Evolutionary conservation across 192 early-diverging fungal species (phyloP), one percentile per base, ranked within the genome.

Genomic region (Linnemannia hyalina): DNA sequence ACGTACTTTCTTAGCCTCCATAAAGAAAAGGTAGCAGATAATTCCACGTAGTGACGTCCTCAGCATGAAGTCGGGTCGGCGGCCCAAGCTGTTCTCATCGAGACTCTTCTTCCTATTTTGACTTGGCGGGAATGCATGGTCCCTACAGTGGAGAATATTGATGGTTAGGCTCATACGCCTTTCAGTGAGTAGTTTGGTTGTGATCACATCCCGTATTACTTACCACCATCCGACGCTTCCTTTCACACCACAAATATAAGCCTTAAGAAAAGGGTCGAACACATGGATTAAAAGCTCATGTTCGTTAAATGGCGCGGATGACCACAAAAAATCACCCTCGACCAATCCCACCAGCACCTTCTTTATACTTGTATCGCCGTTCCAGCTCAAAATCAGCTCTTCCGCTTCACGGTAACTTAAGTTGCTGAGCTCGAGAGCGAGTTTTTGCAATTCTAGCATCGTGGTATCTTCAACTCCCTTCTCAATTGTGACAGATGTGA

Each of bases 1-100:
- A 38, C 78, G 78, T 13, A 6, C 35, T 44, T 36, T 80, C 40
- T 80, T 80, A n/a, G 57, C 78, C 32, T 80, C 78, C 78, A 74
- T 68, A 44, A 80, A 74, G 26, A 80, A 80, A 11, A 80, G 78
- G 44, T 68, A 68, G 46, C 71, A 68, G 9, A 46, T 26, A 23
- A 47, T 73, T 40, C 60, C 60, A n/a, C 29, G 42, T 46, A 80
- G 6, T 73, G 72, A 42, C 22, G 78, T 47, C 46, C 10, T 18
- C 26, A 80, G 46, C 36, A 52, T 46, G 46, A 80, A 80, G 38
- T 74, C 78, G 3, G 72, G 78, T 1, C 63, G 57, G 40, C 78
- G 22, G 55, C 55, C 71, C n/a, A 6, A 20, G 55, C 36, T 42
- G 70, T 73, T 41, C 23, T 52, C 73, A 22, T 74, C 55, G 38